Percentiles rank a stretch among this genome's conserved stretches.
phyloP scores from a whole-genome alignment of 2,329 filamentous ascomycete species.

The Claviceps sp. region DNA sequence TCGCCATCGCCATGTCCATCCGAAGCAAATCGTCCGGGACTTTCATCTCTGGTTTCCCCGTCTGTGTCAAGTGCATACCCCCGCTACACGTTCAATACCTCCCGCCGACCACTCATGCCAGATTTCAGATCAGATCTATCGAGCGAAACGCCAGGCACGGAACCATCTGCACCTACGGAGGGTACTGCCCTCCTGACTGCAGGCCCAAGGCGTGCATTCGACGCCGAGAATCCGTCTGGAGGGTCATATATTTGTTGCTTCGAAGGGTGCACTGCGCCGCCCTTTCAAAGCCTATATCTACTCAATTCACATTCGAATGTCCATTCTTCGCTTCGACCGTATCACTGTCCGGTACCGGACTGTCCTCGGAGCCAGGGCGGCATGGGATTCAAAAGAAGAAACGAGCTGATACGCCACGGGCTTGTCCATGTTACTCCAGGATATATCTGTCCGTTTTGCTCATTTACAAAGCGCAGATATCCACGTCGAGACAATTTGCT shows the following conservation, averaged over 20 bases:
- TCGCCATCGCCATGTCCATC: slow-evolving; percentile 38
- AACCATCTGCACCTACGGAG: slow-evolving; percentile 30
- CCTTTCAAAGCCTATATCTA: slow-evolving; percentile 67
- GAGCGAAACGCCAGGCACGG: slow-evolving; percentile 32
- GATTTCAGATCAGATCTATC: slow-evolving; percentile 32
- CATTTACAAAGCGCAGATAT: slow-evolving; percentile 86
- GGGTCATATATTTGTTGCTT: slow-evolving; percentile 45
- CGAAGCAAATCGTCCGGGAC: slow-evolving; percentile 29
- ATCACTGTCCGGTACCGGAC: slow-evolving; percentile 50
- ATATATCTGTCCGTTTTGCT: slow-evolving; percentile 93
- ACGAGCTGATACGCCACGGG: slow-evolving; percentile 63
- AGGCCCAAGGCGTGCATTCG: slow-evolving; percentile 42
- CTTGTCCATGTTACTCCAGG: slow-evolving; percentile 89
- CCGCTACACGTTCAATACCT: slow-evolving; percentile 19
- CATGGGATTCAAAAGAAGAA: slow-evolving; percentile 59
- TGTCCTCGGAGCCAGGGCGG: slow-evolving; percentile 51
- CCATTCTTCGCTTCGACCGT: slow-evolving; percentile 50
- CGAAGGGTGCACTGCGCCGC: slow-evolving; percentile 52
- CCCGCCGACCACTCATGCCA: slow-evolving; percentile 21
- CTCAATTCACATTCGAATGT: slow-evolving; percentile 70
- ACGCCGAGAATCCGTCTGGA: slow-evolving; percentile 38
- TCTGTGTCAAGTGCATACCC: slow-evolving; percentile 26
- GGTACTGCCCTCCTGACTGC: slow-evolving; percentile 25
- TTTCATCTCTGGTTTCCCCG: slow-evolving; percentile 33
- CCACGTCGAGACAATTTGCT: slow-evolving; percentile 92